Evolutionary conservation across 768 basidiomycete species (phyloP).

Genomic region (Rhodosporidiobolus sp.): DNA sequence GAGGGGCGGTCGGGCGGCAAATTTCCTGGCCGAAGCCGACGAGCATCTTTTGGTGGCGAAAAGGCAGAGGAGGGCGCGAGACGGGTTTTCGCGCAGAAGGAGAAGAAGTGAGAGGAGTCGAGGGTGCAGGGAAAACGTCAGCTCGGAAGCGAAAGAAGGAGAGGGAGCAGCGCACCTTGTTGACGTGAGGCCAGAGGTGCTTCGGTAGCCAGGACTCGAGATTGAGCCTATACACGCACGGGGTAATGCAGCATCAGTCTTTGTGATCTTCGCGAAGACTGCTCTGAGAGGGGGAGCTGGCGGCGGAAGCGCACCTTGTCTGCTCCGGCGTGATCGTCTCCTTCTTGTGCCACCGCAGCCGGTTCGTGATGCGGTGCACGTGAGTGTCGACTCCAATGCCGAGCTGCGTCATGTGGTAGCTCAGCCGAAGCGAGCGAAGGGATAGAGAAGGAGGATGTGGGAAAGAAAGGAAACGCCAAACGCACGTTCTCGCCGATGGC

Average conservation of each 20-base stretch:
- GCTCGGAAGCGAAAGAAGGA: neutral
- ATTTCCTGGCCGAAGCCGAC: conserved; percentile 45
- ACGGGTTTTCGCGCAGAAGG: neutral
- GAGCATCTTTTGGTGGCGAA: too few species aligned
- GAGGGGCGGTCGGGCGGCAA: conserved; percentile 41
- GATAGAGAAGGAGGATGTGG: neutral
- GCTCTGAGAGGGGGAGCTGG: neutral
- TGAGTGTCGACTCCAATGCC: conserved; percentile 97
- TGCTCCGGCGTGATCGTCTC: conserved; percentile 82
- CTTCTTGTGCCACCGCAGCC: conserved; percentile 84
- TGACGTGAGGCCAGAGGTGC: conserved; percentile 39
- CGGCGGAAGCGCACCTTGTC: conserved; percentile 59
- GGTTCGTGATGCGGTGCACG: conserved; percentile 86
- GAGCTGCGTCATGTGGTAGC: conserved; percentile 38
- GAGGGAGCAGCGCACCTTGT: conserved; percentile 33
- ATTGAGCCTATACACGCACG: conserved; percentile 28
- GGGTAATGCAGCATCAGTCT: neutral
- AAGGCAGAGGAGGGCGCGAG: neutral
- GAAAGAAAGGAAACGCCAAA: neutral
- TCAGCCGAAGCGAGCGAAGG: too few species aligned
- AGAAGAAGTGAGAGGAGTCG: neutral
- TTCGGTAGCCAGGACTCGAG: conserved; percentile 44
- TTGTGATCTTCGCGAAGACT: neutral
- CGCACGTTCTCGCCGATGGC: conserved; percentile 33
- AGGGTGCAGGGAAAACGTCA: too few species aligned